These are phyloP conservation scores for Coemansia asiatica DNA, from an alignment of 192 early-diverging fungal species.

Conservation along the genomic window DNA sequence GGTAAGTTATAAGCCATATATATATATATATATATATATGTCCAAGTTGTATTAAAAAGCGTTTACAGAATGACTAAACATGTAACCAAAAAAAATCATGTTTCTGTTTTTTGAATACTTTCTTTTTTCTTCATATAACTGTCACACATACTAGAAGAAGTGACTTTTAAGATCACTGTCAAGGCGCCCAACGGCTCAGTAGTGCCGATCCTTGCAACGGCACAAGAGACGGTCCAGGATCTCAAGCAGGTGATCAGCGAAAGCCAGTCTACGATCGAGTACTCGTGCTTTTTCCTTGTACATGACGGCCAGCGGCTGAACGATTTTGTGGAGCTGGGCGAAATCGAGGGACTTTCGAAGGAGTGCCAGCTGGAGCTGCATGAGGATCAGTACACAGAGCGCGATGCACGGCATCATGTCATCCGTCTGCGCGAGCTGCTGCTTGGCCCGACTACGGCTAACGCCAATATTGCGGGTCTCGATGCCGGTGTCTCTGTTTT, in stretches of 20 bases:
- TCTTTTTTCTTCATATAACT: too few species aligned
- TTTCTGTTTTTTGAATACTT: too few species aligned
- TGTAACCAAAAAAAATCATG: too few species aligned
- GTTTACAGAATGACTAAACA: too few species aligned
- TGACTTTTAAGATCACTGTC: constrained; percentile 39
- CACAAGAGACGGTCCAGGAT: constrained; percentile 79
- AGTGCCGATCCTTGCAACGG: constrained; percentile 55
- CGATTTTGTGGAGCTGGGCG: constrained; percentile 74
- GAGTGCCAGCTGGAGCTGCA: constrained; percentile 66
- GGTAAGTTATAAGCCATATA: not conserved
- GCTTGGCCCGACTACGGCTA: constrained; percentile 60
- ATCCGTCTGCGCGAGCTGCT: constrained; percentile 84
- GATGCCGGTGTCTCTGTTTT: constrained; percentile 78
- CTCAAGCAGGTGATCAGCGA: constrained; percentile 87
- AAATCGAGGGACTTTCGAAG: constrained; percentile 63
- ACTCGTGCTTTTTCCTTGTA: constrained; percentile 88
- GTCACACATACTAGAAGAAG: constrained; percentile 40
- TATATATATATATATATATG: too few species aligned
- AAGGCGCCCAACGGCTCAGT: constrained; percentile 46
- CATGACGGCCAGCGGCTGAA: constrained; percentile 71
- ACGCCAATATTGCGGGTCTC: constrained; percentile 54
- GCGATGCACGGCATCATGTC: constrained; percentile 89
- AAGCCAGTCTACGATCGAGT: constrained; percentile 76
- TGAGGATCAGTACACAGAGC: constrained; percentile 86
- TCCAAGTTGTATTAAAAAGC: too few species aligned